phyloP scores from a whole-genome alignment of 352 stramenopile species.

The Lagenidium sp. region DNA sequence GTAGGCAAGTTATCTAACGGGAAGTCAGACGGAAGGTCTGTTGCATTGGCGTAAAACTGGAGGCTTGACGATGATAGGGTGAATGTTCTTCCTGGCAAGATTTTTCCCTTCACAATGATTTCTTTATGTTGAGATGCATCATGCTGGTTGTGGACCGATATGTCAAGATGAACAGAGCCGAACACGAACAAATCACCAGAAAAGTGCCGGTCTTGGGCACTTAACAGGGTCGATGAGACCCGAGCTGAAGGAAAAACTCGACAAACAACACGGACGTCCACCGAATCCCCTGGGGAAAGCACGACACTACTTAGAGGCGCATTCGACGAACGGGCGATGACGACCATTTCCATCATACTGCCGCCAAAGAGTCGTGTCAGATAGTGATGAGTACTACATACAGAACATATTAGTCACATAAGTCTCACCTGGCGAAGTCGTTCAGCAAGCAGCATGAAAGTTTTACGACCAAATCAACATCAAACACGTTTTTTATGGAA shows the following conservation, averaged over 20 bases:
- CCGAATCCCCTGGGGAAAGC: constrained; percentile 67
- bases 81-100: constrained; percentile 77
- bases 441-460: constrained; percentile 26
- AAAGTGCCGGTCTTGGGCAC: constrained; percentile 20
- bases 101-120: constrained; percentile 60
- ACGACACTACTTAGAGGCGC: constrained; percentile 50
- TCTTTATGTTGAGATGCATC: constrained; percentile 59
- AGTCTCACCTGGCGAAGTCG: constrained; percentile 7
- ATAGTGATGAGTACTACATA: too few relatives aligned
- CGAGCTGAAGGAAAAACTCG: constrained; percentile 58
- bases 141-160: constrained; percentile 52
- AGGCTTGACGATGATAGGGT: constrained; percentile 66
- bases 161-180: constrained; percentile 52
- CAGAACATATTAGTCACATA: too few relatives aligned
- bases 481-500: constrained; percentile 78
- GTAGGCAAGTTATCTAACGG: constrained; percentile 29
- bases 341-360: constrained; percentile 60
- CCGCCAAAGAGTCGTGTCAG: too few relatives aligned
- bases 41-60: constrained; percentile 68
- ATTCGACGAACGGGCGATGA: constrained; percentile 80
- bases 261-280: constrained; percentile 80
- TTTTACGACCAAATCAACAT: constrained; percentile 72
- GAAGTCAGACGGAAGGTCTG: constrained; percentile 42
- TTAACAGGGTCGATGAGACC: constrained; percentile 32
- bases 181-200: constrained; percentile 45